phyloP scores from a whole-genome alignment of 176 grass and related monocot species.

The Triticum timopheevii region DNA sequence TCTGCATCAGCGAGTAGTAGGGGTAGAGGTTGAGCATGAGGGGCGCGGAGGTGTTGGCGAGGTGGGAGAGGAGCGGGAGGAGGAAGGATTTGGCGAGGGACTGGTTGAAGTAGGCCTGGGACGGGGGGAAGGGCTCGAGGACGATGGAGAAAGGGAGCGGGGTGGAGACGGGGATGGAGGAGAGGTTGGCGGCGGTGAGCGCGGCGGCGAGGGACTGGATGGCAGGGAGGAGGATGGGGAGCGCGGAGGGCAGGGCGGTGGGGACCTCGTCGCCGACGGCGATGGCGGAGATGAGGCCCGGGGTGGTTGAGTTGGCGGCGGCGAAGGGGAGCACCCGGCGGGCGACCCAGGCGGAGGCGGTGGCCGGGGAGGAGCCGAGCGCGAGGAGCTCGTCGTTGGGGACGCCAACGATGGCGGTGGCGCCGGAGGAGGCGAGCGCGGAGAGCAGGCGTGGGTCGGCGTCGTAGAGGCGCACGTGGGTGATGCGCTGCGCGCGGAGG shows the following conservation, averaged over 20 bases:
- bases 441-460: constrained; percentile 68
- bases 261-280: constrained; percentile 88
- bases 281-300: constrained; percentile 54
- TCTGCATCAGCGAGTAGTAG: constrained; percentile 91
- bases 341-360: constrained; percentile 65
- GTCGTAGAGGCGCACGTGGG: constrained; percentile 82
- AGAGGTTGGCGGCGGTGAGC: constrained; percentile 66
- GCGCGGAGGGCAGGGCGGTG: constrained; percentile 55
- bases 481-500: constrained; percentile 74
- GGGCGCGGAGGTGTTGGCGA: constrained; percentile 73
- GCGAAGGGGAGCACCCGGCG: constrained; percentile 65
- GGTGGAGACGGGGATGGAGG: constrained; percentile 80
- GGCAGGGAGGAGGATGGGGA: constrained; percentile 83
- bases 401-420: constrained; percentile 71
- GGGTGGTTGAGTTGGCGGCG: constrained; percentile 28
- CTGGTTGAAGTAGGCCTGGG: constrained; percentile 96
- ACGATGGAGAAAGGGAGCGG: constrained; percentile 91
- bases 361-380: constrained; percentile 69
- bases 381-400: constrained; percentile 93
- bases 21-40: constrained; percentile 98
- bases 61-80: constrained; percentile 67
- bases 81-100: constrained; percentile 57
- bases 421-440: constrained; percentile 57
- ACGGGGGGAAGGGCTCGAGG: constrained; percentile 83
- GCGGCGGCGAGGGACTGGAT: constrained; percentile 62